Conservation (phyloP, 1,284 basidiomycete genomes). For the Laetiporus sulphureus region DNA sequence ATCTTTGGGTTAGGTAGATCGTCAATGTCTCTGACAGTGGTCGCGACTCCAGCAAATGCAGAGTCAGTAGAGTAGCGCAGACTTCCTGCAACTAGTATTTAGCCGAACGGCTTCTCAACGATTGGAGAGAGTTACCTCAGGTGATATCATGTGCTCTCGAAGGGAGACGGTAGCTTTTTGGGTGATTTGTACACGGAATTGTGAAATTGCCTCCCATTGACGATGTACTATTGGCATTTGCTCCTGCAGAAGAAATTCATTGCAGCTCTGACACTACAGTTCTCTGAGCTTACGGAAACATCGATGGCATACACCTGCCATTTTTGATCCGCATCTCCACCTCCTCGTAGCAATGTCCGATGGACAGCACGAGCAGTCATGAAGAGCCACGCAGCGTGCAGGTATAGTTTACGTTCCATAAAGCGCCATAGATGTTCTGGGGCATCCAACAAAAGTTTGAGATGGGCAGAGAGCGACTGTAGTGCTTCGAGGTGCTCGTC, state of each 20-base stretch:
- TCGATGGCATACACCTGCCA: slow-evolving; percentile 62
- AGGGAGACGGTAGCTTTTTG: slow-evolving; percentile 75
- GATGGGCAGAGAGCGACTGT: slow-evolving; percentile 77
- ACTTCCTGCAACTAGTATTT: slow-evolving; percentile 40
- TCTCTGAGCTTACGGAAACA: slow-evolving; percentile 41
- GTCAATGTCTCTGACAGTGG: slow-evolving; percentile 67
- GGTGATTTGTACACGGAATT: slow-evolving; percentile 80
- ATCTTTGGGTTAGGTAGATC: slow-evolving; percentile 67
- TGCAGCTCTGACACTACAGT: slow-evolving; percentile 3
- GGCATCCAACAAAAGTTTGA: slow-evolving; percentile 82
- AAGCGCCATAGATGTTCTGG: slow-evolving; percentile 86
- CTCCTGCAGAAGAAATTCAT: slow-evolving; percentile 35
- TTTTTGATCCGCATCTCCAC: slow-evolving; percentile 35
- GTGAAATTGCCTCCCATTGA: slow-evolving; percentile 84
- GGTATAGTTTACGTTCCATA: slow-evolving; percentile 70
- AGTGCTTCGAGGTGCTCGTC: slow-evolving; percentile 64
- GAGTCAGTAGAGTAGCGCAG: slow-evolving; percentile 70
- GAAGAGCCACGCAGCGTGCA: slow-evolving; percentile 83
- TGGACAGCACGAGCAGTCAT: slow-evolving; percentile 79
- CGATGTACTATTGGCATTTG: slow-evolving; percentile 81
- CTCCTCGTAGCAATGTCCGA: slow-evolving; percentile 52
- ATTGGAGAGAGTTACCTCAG: slow-evolving; percentile 35
- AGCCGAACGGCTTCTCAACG: slow-evolving; percentile 4
- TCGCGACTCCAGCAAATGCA: slow-evolving; percentile 80
- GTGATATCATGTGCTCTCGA: slow-evolving; percentile 44